Evolutionary conservation across 106 monocot species (phyloP), one percentile per base, ranked within the genome.

Genomic region (Dactylorhiza incarnata): DNA sequence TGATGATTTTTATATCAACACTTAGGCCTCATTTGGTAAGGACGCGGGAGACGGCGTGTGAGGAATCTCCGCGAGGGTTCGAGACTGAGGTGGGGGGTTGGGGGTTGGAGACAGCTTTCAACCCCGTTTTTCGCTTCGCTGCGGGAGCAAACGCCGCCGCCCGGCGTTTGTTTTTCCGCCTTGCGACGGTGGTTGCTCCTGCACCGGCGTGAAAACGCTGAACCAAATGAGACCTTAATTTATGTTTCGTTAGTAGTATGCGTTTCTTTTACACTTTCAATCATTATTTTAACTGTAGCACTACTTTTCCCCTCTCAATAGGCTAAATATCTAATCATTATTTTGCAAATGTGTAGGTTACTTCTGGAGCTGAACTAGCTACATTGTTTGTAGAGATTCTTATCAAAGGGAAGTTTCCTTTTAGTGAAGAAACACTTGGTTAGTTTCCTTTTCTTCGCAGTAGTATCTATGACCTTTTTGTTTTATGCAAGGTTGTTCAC

Each of bases 341-440:
- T 48, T 23, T 72, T 20, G 16, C 49, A 48, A 72, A 72, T 68
- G 59, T 77, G 73, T 77, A 96, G 96, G 85, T 96, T 58, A 96
- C 90, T 55, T 96, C 90, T 87, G 96, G 96, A 13, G 83, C 89
- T 73, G 96, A 96, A 75, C 87, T 96, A 50, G 90, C 90, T 58
- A 65, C 55, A 1, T 78, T 87, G 19, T 91, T 96, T 84, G 93
- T 96, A 49, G 96, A 93, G 48, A 87, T 80, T 45, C 88, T 96
- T 58, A 71, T 90, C 50, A 96, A 93, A 68, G 93, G 89, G 23
- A 87, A 85, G 62, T 75, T 85, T 76, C 79, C 89, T 37, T 91
- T 70, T 73, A 81, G 55, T 62, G 81, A 89, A 81, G 91, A 89
- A 82, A 91, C 67, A 53, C 88, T 95, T 68, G 92, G 95, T 93